Percentiles rank a stretch among this genome's conserved stretches.
phyloP scores from a whole-genome alignment of 257 asterid species.

The Gynochthodes officinalis region DNA sequence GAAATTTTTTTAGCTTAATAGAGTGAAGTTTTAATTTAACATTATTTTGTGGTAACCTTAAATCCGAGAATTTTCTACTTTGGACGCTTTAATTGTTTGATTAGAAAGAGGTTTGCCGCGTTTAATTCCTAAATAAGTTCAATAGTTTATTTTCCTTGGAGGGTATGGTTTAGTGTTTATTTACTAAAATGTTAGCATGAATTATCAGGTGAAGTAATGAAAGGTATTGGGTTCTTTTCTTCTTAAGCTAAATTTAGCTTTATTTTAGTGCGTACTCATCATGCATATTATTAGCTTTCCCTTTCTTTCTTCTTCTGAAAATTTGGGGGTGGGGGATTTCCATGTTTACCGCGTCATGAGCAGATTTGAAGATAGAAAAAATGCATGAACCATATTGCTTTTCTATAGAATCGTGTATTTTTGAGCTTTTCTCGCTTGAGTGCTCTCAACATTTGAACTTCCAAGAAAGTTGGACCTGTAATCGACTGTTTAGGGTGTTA shows the following conservation, averaged over 20 bases:
- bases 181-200: not conserved
- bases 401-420: not conserved
- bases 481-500: not conserved
- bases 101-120: constrained; percentile 4
- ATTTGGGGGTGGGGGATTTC: not conserved
- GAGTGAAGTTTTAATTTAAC: not conserved
- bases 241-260: not conserved
- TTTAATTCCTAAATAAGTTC: not conserved
- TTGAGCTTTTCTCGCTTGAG: not conserved
- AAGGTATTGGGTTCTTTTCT: not conserved
- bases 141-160: not conserved
- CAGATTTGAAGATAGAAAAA: not conserved
- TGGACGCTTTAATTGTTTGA: not conserved
- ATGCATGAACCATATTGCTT: not conserved
- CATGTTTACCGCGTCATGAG: not conserved
- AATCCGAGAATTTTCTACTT: not conserved
- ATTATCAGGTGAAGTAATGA: not conserved
- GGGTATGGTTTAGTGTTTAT: not conserved
- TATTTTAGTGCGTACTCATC: not conserved
- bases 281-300: not conserved
- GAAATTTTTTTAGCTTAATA: not conserved
- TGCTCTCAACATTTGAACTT: not conserved
- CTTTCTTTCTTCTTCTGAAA: not conserved
- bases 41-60: not conserved
- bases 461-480: not conserved